Evolutionary conservation across 495 filamentous ascomycete species (phyloP).

Genomic region (Neurospora sp.): DNA sequence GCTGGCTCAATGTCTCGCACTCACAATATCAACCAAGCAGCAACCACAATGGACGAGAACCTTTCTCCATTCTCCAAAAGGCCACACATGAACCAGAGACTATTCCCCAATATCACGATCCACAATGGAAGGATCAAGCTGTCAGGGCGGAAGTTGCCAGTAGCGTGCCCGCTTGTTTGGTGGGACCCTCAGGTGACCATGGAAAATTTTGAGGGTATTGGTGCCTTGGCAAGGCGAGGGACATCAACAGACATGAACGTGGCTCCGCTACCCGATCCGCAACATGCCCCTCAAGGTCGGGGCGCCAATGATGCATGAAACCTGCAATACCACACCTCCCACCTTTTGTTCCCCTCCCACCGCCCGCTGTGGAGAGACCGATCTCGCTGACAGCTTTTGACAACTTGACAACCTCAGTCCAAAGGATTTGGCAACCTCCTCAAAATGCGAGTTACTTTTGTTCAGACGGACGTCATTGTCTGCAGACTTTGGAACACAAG

Average conservation of each 20-base stretch:
- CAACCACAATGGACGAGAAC: background rate
- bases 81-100: background rate
- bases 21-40: background rate
- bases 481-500: background rate
- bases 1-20: background rate
- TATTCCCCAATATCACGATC: background rate
- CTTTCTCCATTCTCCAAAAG: background rate
- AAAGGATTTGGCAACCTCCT: background rate
- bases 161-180: slow-evolving; percentile 4
- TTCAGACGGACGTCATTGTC: background rate
- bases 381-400: slow-evolving; percentile 13
- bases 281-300: slow-evolving; percentile 10
- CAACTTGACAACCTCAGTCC: background rate
- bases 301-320: slow-evolving; percentile 8
- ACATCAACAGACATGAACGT: background rate
- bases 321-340: slow-evolving; percentile 8
- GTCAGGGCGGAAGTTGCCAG: background rate
- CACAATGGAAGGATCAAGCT: background rate
- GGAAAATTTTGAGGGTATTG: slow-evolving; percentile 13
- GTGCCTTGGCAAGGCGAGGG: slow-evolving; percentile 14
- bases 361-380: slow-evolving; percentile 13
- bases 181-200: slow-evolving; percentile 18
- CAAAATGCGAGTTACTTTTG: background rate
- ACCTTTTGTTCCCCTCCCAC: slow-evolving; percentile 11
- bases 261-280: background rate